Evolutionary conservation across 2,329 filamentous ascomycete genomes (phyloP).

Genomic region (Canariomyces notabilis): DNA sequence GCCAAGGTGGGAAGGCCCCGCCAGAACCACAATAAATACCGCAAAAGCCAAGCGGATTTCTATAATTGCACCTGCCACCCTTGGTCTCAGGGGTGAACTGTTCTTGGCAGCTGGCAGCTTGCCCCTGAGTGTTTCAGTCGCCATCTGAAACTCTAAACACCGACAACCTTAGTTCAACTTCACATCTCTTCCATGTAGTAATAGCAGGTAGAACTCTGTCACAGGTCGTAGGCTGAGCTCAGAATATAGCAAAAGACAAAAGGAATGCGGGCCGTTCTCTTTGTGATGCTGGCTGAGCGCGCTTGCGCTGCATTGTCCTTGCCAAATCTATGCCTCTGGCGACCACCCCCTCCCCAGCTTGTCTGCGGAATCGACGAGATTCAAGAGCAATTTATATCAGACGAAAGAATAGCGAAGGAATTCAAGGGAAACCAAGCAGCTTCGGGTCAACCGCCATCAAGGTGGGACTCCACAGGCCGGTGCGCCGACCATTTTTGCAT

Average conservation of each 20-base stretch:
- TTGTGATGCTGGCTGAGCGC: background rate
- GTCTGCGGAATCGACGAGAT: slow-evolving; percentile 1
- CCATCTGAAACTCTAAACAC: slow-evolving; percentile 5
- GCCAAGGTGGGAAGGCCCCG: too few species aligned
- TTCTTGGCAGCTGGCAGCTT: background rate
- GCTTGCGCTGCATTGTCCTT: background rate
- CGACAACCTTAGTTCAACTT: too few species aligned
- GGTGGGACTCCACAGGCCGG: slow-evolving; percentile 7
- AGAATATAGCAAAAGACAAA: background rate
- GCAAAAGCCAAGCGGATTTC: background rate
- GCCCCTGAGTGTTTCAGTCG: slow-evolving; percentile 12
- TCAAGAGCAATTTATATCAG: background rate
- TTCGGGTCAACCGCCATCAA: background rate
- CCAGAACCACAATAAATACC: too few species aligned
- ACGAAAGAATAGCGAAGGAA: background rate
- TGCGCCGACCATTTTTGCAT: slow-evolving; percentile 19
- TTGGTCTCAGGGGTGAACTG: background rate
- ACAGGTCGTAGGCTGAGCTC: background rate
- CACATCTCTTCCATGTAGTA: too few species aligned
- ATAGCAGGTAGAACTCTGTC: too few species aligned
- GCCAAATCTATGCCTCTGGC: slow-evolving; percentile 2
- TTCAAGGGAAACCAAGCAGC: background rate
- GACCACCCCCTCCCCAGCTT: slow-evolving; percentile 1
- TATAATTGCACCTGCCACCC: background rate
- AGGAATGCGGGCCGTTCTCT: slow-evolving; percentile 3